Evolutionary conservation across 169 alveolate species (phyloP).

Genomic region (Eimeria zaria): DNA sequence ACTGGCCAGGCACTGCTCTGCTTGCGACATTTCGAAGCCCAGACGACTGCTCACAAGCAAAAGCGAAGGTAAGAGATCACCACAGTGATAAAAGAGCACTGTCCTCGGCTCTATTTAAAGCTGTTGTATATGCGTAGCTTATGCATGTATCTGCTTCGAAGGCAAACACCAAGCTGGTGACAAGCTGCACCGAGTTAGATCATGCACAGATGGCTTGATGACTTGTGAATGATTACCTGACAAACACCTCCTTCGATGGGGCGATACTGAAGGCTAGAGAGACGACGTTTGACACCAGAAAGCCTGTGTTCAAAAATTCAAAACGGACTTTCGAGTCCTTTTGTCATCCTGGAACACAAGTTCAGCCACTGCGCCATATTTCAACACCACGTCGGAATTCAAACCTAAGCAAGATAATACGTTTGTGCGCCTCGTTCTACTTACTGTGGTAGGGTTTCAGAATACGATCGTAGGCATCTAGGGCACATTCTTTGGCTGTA

Average conservation of each 20-base stretch:
- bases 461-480: conserved; percentile 78
- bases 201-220: neutral
- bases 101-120: neutral
- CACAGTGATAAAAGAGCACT: neutral
- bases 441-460: conserved; percentile 86
- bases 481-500: conserved; percentile 79
- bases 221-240: conserved; percentile 6
- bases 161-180: neutral
- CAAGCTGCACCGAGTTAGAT: neutral
- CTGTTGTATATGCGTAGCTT: neutral
- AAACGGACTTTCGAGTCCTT: neutral
- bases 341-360: neutral
- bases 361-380: neutral
- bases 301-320: conserved; percentile 60
- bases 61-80: neutral
- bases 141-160: neutral
- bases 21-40: conserved; percentile 65
- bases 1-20: conserved; percentile 46
- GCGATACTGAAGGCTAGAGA: conserved; percentile 83
- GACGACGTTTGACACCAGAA: conserved; percentile 84
- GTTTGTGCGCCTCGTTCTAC: neutral
- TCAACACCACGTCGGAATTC: neutral
- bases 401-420: neutral
- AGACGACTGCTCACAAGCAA: conserved; percentile 54
- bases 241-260: conserved; percentile 81